Base-by-base conservation (phyloP, 257 asterid genomes). In the Capsicum pubescens region DNA sequence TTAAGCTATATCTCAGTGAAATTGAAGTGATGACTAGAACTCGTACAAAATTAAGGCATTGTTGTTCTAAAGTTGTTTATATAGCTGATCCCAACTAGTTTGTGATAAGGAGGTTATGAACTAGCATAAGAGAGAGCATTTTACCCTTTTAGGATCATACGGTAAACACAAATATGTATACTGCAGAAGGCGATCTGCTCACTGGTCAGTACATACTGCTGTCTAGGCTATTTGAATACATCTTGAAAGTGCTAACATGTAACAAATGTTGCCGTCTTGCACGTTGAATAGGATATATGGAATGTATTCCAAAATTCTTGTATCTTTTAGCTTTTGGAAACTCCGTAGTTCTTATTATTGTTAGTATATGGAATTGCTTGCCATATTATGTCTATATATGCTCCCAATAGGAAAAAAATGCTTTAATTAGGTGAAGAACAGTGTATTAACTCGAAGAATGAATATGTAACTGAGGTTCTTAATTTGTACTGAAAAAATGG, bases 151-250 rank as follows among this genome's bases (percentile, higher is more conserved):
- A n/a, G 39, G 58, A 11, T 46, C 58, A n/a, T n/a, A 46, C 79
- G 79, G 35, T 13, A 14, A 63, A 5, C 39, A 42, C 8, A 35
- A 71, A 71, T 71, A 11, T 71, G 57, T 57, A 46, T 71, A 71
- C 57, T 10, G 39, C 56, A 44, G 39, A 71, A 71, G 79, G 56
- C 17, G 57, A 46, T 71, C 3, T 71, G 15, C 79, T 44, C 46
- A 50, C 42, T 50, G 81, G 6, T 13, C 21, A 74, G 4, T 52
- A 26, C 63, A 76, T 52, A 21, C 61, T 76, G 12, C 81, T 74
- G 81, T 50, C 61, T 50, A 19, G 58, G 61, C 17, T 74, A 74
- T 74, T 72, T 74, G 19, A 56, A 21, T 74, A 74, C 81, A 52
- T 46, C 21, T 56, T 52, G 81, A 76, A 76, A 52, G 26, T 26